phyloP scores from a whole-genome alignment of 2,329 filamentous ascomycete species.

The Botrytis byssoidea region DNA sequence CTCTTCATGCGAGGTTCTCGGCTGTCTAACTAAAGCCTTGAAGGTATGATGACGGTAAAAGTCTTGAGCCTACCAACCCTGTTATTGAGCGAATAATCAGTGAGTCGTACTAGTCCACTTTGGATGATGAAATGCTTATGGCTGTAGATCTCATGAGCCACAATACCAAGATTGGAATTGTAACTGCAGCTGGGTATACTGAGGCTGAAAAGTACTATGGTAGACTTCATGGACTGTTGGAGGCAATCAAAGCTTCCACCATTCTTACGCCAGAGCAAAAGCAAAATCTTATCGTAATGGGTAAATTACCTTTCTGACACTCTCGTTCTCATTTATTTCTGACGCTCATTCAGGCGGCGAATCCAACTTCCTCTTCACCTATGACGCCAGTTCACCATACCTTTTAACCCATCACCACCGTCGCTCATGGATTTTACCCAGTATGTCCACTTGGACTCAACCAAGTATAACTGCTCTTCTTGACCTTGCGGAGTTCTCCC shows the following conservation, averaged over 20 bases:
- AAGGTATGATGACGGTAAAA: constrained; percentile 75
- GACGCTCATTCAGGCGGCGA: constrained; percentile 61
- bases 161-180: constrained; percentile 86
- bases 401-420: constrained; percentile 67
- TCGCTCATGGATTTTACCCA: constrained; percentile 69
- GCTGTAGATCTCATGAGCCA: constrained; percentile 68
- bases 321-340: not conserved
- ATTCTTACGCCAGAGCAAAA: constrained; percentile 65
- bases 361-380: constrained; percentile 91
- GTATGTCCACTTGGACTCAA: constrained; percentile 76
- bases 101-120: constrained; percentile 32
- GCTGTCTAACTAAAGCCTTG: constrained; percentile 42
- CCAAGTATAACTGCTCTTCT: constrained; percentile 76
- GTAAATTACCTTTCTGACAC: constrained; percentile 22
- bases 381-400: constrained; percentile 61
- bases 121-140: constrained; percentile 22
- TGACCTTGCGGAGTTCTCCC: constrained; percentile 80
- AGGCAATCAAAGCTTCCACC: constrained; percentile 64
- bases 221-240: constrained; percentile 81
- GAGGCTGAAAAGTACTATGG: constrained; percentile 83
- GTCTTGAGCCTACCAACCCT: constrained; percentile 70
- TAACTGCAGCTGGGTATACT: constrained; percentile 94
- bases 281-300: constrained; percentile 83
- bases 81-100: constrained; percentile 65
- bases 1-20: not conserved